Conservation (phyloP, 1,284 basidiomycete genomes). For the Trametes hirsuta region DNA sequence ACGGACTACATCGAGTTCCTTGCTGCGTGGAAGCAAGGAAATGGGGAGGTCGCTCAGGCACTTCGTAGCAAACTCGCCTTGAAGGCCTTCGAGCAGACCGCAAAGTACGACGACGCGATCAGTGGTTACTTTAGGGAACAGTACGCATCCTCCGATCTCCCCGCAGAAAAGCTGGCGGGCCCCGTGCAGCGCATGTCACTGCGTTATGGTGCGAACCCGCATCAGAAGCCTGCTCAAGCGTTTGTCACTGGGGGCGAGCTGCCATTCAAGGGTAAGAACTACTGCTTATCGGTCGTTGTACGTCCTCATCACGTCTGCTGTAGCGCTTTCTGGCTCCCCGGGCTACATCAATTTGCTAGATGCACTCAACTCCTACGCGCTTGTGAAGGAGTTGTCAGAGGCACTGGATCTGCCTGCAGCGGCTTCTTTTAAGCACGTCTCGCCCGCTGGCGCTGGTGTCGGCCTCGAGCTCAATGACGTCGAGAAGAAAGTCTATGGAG, state of each 20-base stretch:
- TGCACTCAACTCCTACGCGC: constrained; percentile 95
- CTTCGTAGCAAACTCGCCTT: constrained; percentile 85
- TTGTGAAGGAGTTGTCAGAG: constrained; percentile 93
- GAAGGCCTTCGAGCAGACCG: constrained; percentile 98
- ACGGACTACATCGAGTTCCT: constrained; percentile 91
- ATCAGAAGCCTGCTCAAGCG: constrained; percentile 98
- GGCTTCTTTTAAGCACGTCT: constrained; percentile 99
- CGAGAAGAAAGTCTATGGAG: constrained; percentile 96
- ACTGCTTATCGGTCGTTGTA: neutral
- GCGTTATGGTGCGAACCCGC: constrained; percentile 97
- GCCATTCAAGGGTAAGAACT: constrained; percentile 86
- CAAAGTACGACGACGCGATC: constrained; percentile 94
- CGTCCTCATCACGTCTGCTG: neutral
- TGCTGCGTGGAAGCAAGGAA: constrained; percentile 68
- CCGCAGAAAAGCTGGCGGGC: constrained; percentile 64
- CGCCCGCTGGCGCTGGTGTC: constrained; percentile 95
- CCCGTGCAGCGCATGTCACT: constrained; percentile 85
- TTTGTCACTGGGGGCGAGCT: constrained; percentile 90
- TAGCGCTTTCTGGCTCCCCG: constrained; percentile 91
- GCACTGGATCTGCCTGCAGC: constrained; percentile 90
- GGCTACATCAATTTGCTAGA: constrained; percentile 99
- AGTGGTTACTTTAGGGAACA: constrained; percentile 96
- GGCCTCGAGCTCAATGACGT: constrained; percentile 83
- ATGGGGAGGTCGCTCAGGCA: constrained; percentile 71
- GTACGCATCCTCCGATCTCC: constrained; percentile 82